Evolutionary conservation across 495 filamentous ascomycete species (phyloP), one percentile per base, ranked within the genome.

Genomic region (Oidiodendron maius): DNA sequence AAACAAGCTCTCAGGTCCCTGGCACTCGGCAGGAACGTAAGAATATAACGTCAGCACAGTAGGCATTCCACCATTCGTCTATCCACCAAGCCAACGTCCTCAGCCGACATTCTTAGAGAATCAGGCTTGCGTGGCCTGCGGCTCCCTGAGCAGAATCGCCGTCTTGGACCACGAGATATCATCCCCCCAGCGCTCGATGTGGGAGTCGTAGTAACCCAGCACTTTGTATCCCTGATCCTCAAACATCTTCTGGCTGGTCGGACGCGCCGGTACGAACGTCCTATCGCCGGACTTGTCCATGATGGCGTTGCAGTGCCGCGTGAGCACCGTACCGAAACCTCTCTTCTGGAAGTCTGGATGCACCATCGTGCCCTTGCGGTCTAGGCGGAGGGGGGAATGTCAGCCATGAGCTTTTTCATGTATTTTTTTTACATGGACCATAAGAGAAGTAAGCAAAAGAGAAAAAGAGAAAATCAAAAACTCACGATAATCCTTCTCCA

Each of bases 401-500:
- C n/a, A n/a, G n/a, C n/a, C n/a, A n/a, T n/a, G n/a, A 34, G 28
- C 28, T 8, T 9, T 34, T 34, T n/a, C 28, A 34, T 9, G 8
- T 8, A 34, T 34, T 9, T n/a, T 16, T 16, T 37, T n/a, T n/a
- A n/a, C 13, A 36, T 3, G 23, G 22, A 20, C 32, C 16, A 40
- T 17, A n/a, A 8, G 1, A 20, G 20, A 34, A 3, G 3, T 28
- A 3, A 1, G 46, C 23, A 30, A n/a, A 37, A 9, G 4, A 3
- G 23, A 24, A 39, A 15, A 48, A 3, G 24, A 18, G 38, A 50
- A 9, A 10, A 24, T 40, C 13, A 16, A 32, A 38, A 11, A 3
- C 52, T 30, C 26, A 54, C 46, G 52, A 28, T 46, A 55, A 24
- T 55, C 46, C 4, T n/a, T 36, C 36, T 55, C 46, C 1, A 38